A percentile compares a stretch with the other conserved stretches of the same genome.
phyloP scores from a whole-genome alignment of 2,329 filamentous ascomycete species.

The Colletotrichum sojae region DNA sequence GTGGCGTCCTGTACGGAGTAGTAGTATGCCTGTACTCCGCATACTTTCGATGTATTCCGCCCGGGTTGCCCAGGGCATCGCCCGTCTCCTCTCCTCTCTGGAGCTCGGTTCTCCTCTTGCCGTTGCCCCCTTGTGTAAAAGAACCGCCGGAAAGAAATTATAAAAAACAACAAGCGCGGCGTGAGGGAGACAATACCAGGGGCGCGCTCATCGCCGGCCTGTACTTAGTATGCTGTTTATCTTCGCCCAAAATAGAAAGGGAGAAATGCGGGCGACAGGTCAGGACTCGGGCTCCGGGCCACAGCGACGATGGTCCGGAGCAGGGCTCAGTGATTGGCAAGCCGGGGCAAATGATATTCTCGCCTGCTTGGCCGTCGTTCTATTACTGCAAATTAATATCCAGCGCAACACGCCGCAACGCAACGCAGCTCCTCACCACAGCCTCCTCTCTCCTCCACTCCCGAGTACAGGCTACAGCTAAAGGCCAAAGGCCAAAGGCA shows the following conservation, averaged over 20 bases:
- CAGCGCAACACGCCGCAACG: constrained; percentile 22
- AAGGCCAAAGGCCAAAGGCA: constrained; percentile 9
- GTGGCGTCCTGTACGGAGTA: neutral
- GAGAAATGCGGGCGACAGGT: constrained; percentile 19
- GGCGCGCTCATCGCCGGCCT: neutral
- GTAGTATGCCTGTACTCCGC: no score
- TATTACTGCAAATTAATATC: constrained; percentile 21
- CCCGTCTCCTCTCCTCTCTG: neutral
- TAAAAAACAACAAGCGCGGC: no score
- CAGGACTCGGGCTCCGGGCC: neutral
- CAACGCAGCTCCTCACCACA: constrained; percentile 13
- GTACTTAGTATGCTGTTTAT: no score
- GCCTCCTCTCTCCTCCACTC: neutral
- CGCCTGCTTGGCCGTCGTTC: constrained; percentile 23
- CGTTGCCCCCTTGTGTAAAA: constrained; percentile 1
- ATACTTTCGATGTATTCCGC: neutral
- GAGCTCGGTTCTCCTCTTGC: neutral
- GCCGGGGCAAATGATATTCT: constrained; percentile 30
- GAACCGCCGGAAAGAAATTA: neutral
- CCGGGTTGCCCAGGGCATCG: neutral
- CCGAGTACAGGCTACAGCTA: neutral
- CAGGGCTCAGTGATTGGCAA: constrained; percentile 21
- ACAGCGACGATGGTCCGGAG: neutral
- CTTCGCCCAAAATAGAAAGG: constrained; percentile 16
- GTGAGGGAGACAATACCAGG: neutral